Conservation (phyloP, 768 basidiomycete genomes). For the Cystoderma amianthinum region DNA sequence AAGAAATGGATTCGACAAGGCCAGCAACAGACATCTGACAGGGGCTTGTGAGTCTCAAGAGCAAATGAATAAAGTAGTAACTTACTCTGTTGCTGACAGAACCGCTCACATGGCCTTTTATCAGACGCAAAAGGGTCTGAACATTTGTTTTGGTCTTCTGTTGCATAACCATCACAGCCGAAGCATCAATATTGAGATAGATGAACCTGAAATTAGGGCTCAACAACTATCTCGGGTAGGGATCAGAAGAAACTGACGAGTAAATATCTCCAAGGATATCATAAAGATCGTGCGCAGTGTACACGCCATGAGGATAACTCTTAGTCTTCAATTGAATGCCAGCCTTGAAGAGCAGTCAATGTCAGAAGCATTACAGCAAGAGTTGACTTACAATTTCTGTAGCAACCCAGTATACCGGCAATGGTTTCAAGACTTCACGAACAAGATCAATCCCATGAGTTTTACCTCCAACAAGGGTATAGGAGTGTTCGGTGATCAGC, state of each 20-base stretch:
- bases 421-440: slow-evolving; percentile 54
- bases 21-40: slow-evolving; percentile 26
- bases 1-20: slow-evolving; percentile 37
- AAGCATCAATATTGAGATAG: slow-evolving; percentile 65
- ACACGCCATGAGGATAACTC: slow-evolving; percentile 44
- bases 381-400: slow-evolving; percentile 52
- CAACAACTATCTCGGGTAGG: background rate
- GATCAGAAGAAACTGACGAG: slow-evolving; percentile 33
- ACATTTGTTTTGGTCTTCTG: slow-evolving; percentile 46
- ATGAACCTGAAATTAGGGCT: slow-evolving; percentile 41
- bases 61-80: background rate
- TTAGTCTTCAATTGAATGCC: slow-evolving; percentile 66
- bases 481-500: slow-evolving; percentile 49
- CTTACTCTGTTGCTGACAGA: slow-evolving; percentile 36
- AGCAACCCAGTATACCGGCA: slow-evolving; percentile 68
- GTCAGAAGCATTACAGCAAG: background rate
- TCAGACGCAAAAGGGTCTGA: slow-evolving; percentile 44
- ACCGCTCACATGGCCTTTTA: slow-evolving; percentile 43
- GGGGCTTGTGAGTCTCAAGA: slow-evolving; percentile 15
- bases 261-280: slow-evolving; percentile 66
- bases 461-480: slow-evolving; percentile 47
- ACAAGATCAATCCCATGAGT: slow-evolving; percentile 57
- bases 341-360: slow-evolving; percentile 33
- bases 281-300: slow-evolving; percentile 56
- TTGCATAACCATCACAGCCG: slow-evolving; percentile 49